A percentile compares a stretch with the other conserved stretches of the same genome.
phyloP scores from a whole-genome alignment of 2,329 filamentous ascomycete genomes.

The Drechslerella stenobrocha region DNA sequence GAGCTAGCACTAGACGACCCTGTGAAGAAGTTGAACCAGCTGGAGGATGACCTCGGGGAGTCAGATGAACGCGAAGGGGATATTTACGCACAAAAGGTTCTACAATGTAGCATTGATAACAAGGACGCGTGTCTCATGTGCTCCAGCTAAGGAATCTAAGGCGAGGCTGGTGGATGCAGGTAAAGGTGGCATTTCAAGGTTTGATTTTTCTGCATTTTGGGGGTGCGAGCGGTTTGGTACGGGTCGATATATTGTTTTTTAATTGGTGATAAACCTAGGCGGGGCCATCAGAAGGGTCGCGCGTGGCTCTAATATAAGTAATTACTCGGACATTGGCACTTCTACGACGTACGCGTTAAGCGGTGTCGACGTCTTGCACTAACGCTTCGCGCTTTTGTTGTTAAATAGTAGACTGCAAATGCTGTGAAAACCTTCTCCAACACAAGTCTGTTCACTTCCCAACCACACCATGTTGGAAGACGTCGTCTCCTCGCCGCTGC shows the following conservation, averaged over 20 bases:
- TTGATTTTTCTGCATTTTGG: constrained; percentile 6
- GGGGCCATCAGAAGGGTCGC: too few relatives aligned
- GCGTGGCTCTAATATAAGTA: too few relatives aligned
- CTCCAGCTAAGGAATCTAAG: constrained; percentile 69
- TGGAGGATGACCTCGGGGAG: constrained; percentile 72
- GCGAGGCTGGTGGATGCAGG: background rate
- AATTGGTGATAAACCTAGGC: background rate
- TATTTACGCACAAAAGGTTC: constrained; percentile 90
- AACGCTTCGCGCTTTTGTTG: too few relatives aligned
- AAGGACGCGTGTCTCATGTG: constrained; percentile 95
- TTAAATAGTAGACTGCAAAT: too few relatives aligned
- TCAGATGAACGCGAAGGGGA: constrained; percentile 79
- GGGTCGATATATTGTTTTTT: background rate
- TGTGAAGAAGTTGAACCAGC: constrained; percentile 62
- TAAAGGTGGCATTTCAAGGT: background rate
- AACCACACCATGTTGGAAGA: background rate
- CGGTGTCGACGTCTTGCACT: too few relatives aligned
- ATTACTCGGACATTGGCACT: too few relatives aligned
- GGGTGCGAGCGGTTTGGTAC: constrained; percentile 3
- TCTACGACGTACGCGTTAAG: too few relatives aligned
- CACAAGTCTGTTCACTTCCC: too few relatives aligned
- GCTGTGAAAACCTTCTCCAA: too few relatives aligned
- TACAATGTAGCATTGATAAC: constrained; percentile 97
- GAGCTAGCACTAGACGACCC: constrained; percentile 62
- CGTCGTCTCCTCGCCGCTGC: constrained; percentile 49